A percentile compares a stretch with the other conserved stretches of the same genome.
Conservation (phyloP, 2,329 filamentous ascomycete species). For the Exophiala aquamarina region DNA sequence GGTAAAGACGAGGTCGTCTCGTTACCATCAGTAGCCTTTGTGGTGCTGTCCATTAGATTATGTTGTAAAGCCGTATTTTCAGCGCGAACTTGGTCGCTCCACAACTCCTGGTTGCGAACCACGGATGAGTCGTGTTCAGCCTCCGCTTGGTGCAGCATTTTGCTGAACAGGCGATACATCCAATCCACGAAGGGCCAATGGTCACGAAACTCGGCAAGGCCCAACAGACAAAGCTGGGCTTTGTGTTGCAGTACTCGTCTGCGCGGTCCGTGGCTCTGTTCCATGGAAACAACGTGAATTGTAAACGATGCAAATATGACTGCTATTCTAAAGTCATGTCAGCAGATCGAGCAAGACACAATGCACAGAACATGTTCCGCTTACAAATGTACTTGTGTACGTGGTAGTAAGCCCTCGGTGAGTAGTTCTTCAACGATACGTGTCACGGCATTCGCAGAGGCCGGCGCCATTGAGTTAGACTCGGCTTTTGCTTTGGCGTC, state of each 20-base stretch:
- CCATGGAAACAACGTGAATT: slow-evolving; percentile 16
- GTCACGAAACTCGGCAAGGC: slow-evolving; percentile 15
- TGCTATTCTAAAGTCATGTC: slow-evolving; percentile 12
- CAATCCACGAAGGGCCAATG: slow-evolving; percentile 18
- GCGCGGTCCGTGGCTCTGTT: slow-evolving; percentile 12
- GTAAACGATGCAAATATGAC: slow-evolving; percentile 16
- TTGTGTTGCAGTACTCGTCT: slow-evolving; percentile 17
- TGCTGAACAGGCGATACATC: slow-evolving; percentile 17
- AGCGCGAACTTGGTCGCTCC: slow-evolving; percentile 9
- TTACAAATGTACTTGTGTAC: slow-evolving; percentile 18
- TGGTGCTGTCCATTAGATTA: slow-evolving; percentile 9
- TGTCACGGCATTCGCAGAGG: slow-evolving; percentile 22
- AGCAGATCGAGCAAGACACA: slow-evolving; percentile 1
- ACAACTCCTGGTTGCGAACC: slow-evolving; percentile 8
- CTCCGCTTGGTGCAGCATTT: slow-evolving; percentile 7
- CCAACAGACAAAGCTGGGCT: slow-evolving; percentile 14
- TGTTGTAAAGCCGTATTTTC: slow-evolving; percentile 7
- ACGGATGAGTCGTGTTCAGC: slow-evolving; percentile 8
- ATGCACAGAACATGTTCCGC: neutral
- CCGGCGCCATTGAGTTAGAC: slow-evolving; percentile 9
- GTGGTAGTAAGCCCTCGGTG: slow-evolving; percentile 12
- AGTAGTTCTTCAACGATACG: slow-evolving; percentile 24
- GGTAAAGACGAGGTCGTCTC: slow-evolving; percentile 11
- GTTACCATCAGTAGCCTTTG: slow-evolving; percentile 1
- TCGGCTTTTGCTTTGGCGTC: slow-evolving; percentile 10